A percentile compares a stretch with the other conserved stretches of the same genome.
Evolutionary conservation across 208 protist species (phyloP).

Genomic region (Acanthamoeba culbertsoni): DNA sequence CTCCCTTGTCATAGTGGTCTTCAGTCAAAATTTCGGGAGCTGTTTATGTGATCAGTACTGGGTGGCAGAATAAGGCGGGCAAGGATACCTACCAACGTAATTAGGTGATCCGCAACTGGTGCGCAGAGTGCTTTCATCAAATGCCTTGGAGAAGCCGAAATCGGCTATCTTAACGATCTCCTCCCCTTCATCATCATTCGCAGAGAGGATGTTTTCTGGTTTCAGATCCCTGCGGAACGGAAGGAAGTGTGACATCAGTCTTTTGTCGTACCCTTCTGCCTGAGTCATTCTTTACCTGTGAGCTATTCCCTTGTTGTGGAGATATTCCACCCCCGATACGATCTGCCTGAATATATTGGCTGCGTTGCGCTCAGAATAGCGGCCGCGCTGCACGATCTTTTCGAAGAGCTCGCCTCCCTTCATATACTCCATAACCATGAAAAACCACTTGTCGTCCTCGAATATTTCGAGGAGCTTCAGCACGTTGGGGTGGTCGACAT

Average conservation of each 20-base stretch:
- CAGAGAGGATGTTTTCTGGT: conserved; percentile 42
- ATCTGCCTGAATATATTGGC: conserved; percentile 74
- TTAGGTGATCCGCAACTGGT: conserved; percentile 33
- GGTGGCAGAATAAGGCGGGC: not conserved
- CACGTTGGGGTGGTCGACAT: conserved; percentile 54
- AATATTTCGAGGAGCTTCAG: conserved; percentile 46
- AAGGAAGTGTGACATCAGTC: too few relatives aligned
- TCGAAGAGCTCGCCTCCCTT: conserved; percentile 58
- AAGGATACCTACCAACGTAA: not conserved
- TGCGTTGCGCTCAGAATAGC: conserved; percentile 6
- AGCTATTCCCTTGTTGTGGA: conserved; percentile 77
- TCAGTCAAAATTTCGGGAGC: conserved; percentile 44
- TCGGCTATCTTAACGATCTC: conserved; percentile 55
- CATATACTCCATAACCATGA: conserved; percentile 67
- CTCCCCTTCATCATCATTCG: not conserved
- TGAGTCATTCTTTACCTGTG: conserved; percentile 62
- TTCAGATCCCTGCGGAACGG: not conserved
- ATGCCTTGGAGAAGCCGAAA: conserved; percentile 56
- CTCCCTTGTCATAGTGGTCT: conserved; percentile 44
- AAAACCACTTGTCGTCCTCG: conserved; percentile 57
- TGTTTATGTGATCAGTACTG: not conserved
- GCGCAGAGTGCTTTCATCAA: not conserved
- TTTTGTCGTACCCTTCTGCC: conserved; percentile 70
- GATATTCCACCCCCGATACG: conserved; percentile 72
- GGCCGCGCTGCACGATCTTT: conserved; percentile 33